Conservation (phyloP, 2,329 filamentous ascomycete genomes). For the Rachicladosporium sp. region DNA sequence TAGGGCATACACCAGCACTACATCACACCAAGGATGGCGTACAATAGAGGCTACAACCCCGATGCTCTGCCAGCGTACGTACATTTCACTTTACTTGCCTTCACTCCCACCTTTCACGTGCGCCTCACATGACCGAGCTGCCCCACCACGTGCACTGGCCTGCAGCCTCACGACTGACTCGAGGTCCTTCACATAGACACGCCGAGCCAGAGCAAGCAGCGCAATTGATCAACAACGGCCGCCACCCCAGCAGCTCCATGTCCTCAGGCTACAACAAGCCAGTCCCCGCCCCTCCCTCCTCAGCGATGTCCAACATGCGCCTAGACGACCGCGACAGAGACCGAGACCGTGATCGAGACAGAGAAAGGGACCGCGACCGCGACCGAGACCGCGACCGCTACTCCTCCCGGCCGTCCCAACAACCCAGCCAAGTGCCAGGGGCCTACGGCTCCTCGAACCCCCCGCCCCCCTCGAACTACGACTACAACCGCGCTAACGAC, state of each 20-base stretch:
- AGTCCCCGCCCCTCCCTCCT: slow-evolving; percentile 22
- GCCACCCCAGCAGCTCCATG: slow-evolving; percentile 22
- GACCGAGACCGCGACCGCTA: slow-evolving; percentile 1
- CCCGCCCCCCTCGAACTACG: slow-evolving; percentile 14
- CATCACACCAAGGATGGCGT: slow-evolving; percentile 54
- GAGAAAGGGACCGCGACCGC: too few species aligned
- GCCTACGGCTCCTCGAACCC: slow-evolving; percentile 25
- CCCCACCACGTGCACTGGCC: slow-evolving; percentile 5
- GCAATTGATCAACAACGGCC: slow-evolving; percentile 24
- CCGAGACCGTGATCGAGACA: slow-evolving; percentile 4
- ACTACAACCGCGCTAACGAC: slow-evolving; percentile 6
- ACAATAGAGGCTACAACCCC: slow-evolving; percentile 85
- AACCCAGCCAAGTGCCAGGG: slow-evolving; percentile 23
- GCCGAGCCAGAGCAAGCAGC: slow-evolving; percentile 56
- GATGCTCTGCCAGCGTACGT: slow-evolving; percentile 85
- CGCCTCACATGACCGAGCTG: slow-evolving; percentile 1
- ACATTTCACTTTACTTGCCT: slow-evolving; percentile 1
- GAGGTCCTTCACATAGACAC: slow-evolving; percentile 39
- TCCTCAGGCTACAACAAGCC: slow-evolving; percentile 32
- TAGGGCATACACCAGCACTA: background rate
- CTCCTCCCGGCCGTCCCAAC: slow-evolving; percentile 14
- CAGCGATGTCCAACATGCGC: slow-evolving; percentile 23
- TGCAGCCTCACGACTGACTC: slow-evolving; percentile 9
- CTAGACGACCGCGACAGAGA: slow-evolving; percentile 25
- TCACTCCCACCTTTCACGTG: slow-evolving; percentile 3